Percentiles rank a stretch among this genome's conserved stretches.
phyloP scores from a whole-genome alignment of 805 yeast genomes.

The Ogataea ganodermae region DNA sequence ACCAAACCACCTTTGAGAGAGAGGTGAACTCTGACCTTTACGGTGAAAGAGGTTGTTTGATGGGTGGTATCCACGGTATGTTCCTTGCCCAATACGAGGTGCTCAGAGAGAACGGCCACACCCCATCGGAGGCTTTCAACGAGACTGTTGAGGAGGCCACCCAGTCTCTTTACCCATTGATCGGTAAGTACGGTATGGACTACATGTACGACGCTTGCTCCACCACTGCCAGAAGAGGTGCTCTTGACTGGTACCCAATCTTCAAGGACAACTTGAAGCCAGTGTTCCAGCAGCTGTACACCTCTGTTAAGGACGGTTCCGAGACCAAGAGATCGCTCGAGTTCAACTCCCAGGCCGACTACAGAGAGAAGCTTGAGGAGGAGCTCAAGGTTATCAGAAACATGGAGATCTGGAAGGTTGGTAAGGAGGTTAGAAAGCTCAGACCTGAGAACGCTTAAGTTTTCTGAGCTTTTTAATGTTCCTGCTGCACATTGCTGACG shows the following conservation, averaged over 20 bases:
- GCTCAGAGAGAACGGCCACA: slow-evolving; percentile 98
- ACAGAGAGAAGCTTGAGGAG: slow-evolving; percentile 93
- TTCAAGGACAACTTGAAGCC: slow-evolving; percentile 99
- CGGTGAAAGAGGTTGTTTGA: slow-evolving; percentile 99
- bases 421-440: slow-evolving; percentile 99
- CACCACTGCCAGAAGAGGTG: slow-evolving; percentile 99
- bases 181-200: slow-evolving; percentile 99
- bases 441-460: slow-evolving; percentile 96
- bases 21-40: slow-evolving; percentile 99
- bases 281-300: slow-evolving; percentile 94
- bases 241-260: slow-evolving; percentile 99
- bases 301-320: slow-evolving; percentile 90
- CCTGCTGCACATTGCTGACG: no score
- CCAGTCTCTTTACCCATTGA: slow-evolving; percentile 97
- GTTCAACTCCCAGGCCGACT: slow-evolving; percentile 97
- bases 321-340: slow-evolving; percentile 98
- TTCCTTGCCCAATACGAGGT: slow-evolving; percentile 99
- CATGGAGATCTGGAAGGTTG: slow-evolving; percentile 99
- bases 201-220: slow-evolving; percentile 99
- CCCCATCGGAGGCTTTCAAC: slow-evolving; percentile 99
- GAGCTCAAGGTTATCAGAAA: slow-evolving; percentile 92
- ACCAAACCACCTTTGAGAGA: slow-evolving; percentile 98
- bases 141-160: slow-evolving; percentile 99
- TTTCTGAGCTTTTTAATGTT: neutral
- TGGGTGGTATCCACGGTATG: slow-evolving; percentile 99